Evolutionary conservation across 176 grass and related monocot species (phyloP).

Genomic region (Rhipidocladum racemiflorum): DNA sequence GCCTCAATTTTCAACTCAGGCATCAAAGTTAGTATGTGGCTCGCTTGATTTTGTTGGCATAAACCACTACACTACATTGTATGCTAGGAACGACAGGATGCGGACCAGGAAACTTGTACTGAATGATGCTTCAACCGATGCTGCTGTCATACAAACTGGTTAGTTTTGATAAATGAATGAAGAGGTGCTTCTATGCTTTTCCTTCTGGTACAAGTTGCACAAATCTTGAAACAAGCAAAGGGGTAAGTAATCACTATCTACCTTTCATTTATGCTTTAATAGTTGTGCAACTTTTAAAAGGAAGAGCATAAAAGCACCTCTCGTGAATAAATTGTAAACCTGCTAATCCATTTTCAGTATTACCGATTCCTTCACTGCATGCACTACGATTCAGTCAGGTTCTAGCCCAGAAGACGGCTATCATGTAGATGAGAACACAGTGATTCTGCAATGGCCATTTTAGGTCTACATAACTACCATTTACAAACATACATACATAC

Average conservation of each 20-base stretch:
- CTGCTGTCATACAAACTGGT: conserved; percentile 65
- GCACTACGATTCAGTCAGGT: conserved; percentile 55
- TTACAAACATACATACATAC: background rate
- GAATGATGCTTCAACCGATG: conserved; percentile 75
- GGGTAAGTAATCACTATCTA: too few species aligned
- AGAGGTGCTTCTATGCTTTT: too few species aligned
- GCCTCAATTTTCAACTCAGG: conserved; percentile 60
- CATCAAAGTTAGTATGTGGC: conserved; percentile 50
- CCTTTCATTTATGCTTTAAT: too few species aligned
- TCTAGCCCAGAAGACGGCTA: conserved; percentile 16
- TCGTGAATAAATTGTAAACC: background rate
- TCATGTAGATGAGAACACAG: conserved; percentile 14
- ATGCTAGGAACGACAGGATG: conserved; percentile 81
- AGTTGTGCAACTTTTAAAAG: too few species aligned
- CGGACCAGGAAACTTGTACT: conserved; percentile 68
- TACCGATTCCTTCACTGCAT: conserved; percentile 19
- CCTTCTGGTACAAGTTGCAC: too few species aligned
- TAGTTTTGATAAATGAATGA: conserved; percentile 26
- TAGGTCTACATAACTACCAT: background rate
- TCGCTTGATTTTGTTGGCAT: conserved; percentile 90
- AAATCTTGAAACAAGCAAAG: too few species aligned
- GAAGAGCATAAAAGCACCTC: too few species aligned
- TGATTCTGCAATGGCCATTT: background rate
- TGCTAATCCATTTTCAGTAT: background rate
- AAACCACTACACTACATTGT: conserved; percentile 95